Conservation (phyloP, 805 yeast species). For the Metschnikowia henanensis region DNA sequence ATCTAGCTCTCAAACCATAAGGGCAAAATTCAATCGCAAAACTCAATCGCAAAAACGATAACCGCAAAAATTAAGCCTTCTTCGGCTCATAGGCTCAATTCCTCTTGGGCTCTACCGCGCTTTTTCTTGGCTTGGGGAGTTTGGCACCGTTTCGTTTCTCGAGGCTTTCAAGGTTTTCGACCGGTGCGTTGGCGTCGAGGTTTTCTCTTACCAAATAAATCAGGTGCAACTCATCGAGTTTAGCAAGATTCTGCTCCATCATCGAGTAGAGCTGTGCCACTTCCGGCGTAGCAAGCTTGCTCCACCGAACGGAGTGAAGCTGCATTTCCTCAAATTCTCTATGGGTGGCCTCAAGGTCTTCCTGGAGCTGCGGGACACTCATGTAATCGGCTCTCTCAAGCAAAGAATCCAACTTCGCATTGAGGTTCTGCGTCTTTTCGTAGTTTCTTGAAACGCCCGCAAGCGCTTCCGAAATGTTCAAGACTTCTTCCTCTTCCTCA, state of each 20-base stretch:
- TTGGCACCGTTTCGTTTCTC: too few relatives aligned
- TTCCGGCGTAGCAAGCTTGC: conserved; percentile 1
- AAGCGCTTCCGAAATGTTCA: neutral
- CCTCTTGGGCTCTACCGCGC: too few relatives aligned
- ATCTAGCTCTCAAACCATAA: too few relatives aligned
- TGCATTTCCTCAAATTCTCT: neutral
- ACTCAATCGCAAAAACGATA: too few relatives aligned
- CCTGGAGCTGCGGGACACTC: neutral
- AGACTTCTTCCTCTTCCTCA: neutral
- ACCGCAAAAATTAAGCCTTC: too few relatives aligned
- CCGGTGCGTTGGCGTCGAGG: neutral
- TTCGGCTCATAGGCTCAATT: too few relatives aligned
- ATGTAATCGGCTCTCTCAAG: neutral
- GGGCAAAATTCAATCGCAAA: too few relatives aligned
- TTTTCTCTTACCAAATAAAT: neutral
- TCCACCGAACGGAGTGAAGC: conserved; percentile 2
- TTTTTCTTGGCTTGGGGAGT: too few relatives aligned
- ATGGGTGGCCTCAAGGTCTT: neutral
- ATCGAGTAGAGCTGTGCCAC: neutral
- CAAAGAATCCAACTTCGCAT: neutral
- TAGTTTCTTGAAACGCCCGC: neutral
- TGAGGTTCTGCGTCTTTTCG: neutral
- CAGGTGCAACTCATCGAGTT: neutral
- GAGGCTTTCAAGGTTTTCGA: too few relatives aligned
- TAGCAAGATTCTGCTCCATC: neutral